Conservation (phyloP, 108 stramenopile genomes). For the Schizochytrium sp. region DNA sequence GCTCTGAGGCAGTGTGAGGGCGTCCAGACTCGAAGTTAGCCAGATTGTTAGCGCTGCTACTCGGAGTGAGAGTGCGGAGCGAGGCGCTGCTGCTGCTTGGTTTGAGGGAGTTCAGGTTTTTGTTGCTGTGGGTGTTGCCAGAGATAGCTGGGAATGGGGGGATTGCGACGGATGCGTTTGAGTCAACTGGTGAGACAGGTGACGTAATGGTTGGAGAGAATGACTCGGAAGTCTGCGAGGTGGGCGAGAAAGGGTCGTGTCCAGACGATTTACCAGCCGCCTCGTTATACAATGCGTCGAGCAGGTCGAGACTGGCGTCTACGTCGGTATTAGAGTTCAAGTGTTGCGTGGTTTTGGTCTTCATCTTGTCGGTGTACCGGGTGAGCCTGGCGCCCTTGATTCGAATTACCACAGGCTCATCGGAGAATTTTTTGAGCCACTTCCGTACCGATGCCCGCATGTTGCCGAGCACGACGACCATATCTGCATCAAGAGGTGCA, state of each 20-base stretch:
- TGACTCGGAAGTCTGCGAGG: not conserved
- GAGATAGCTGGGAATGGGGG: too few species aligned
- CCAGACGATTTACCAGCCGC: conserved; percentile 20
- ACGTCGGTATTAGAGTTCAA: not conserved
- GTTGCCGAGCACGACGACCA: conserved; percentile 17
- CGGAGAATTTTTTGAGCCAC: not conserved
- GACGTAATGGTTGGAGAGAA: not conserved
- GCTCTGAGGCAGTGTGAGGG: too few species aligned
- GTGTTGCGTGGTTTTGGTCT: not conserved
- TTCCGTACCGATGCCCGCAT: not conserved
- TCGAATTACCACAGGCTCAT: not conserved
- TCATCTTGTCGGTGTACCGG: not conserved
- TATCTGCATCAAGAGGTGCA: not conserved
- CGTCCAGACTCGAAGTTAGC: too few species aligned
- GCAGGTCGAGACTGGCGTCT: conserved; percentile 27
- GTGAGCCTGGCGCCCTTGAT: not conserved
- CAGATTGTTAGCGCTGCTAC: too few species aligned
- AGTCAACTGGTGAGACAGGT: not conserved
- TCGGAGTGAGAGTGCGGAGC: too few species aligned
- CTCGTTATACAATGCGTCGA: not conserved
- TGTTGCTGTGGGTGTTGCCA: too few species aligned
- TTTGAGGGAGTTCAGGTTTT: too few species aligned
- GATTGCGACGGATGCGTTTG: too few species aligned
- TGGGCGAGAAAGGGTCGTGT: too few species aligned
- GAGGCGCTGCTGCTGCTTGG: too few species aligned